Evolutionary conservation across 371 early-diverging fungal species (phyloP), one percentile per base, ranked within the genome.

Genomic region (Mortierella sp.): DNA sequence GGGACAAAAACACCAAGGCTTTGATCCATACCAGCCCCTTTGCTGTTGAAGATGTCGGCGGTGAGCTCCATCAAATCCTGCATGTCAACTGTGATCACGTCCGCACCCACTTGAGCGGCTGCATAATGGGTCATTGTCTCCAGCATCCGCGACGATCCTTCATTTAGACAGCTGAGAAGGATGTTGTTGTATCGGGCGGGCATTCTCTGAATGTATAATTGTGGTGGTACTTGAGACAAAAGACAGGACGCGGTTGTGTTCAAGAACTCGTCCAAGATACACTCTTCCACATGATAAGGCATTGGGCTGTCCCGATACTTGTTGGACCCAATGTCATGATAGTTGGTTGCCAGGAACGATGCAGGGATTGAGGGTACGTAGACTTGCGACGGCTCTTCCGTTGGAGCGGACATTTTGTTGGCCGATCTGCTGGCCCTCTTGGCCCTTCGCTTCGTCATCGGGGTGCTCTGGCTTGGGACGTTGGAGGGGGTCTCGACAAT

Each of bases 21-120:
- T n/a, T n/a, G n/a, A 50, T n/a, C n/a, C 24, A 13, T 65, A 63
- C 62, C 77, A 60, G 64, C 56, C 41, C 57, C 71, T 52, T 37
- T 71, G 57, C 25, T 49, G 73, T 56, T 78, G 65, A 66, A 76
- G 58, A 79, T 63, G 19, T 74, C 79, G 25, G 83, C 62, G 14
- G 83, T 82, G 31, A 86, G 66, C 16, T 74, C 70, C 46, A 82
- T 65, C 53, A 85, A 65, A 40, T 86, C 87, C 50, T 84, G 84
- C 3, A 80, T 57, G 49, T 86, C 85, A 37, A 86, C 55, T 0
- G 71, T 71, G 8, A 79, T 48, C 28, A 78, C 72, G 64, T 71
- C 71, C 1, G 63, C 78, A n/a, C 68, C 76, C 27, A 67, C 56
- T 17, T 59, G 67, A 25, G 79, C 77, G 46, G 82, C 80, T 22